Evolutionary conservation across 73 alveolate species (phyloP).

Genomic region (Tetrahymena thermophila): DNA sequence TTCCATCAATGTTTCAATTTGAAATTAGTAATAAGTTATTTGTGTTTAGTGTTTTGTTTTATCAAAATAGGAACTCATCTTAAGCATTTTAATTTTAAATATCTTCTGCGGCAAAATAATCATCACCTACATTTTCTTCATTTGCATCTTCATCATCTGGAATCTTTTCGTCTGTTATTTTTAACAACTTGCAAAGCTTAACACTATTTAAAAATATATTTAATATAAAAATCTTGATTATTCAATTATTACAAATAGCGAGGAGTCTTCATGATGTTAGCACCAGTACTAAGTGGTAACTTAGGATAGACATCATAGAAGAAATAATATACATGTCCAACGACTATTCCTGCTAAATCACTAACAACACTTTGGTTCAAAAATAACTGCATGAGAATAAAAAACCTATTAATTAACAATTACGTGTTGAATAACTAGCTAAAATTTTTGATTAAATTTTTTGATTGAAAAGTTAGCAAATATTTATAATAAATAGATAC

Average conservation of each 20-base stretch:
- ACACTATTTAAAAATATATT: background rate
- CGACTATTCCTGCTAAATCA: background rate
- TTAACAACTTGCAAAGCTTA: background rate
- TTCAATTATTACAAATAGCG: background rate
- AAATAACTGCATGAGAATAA: background rate
- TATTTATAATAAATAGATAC: background rate
- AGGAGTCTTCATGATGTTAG: background rate
- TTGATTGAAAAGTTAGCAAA: background rate
- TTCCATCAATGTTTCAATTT: background rate
- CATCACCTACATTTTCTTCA: background rate
- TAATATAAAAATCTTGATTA: background rate
- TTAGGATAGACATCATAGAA: background rate
- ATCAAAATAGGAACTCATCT: background rate
- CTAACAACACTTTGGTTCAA: background rate
- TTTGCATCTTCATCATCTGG: background rate
- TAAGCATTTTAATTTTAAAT: background rate
- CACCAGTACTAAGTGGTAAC: background rate
- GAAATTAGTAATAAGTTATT: too few relatives aligned
- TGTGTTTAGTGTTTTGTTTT: background rate
- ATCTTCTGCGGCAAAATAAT: background rate
- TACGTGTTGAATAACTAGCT: background rate
- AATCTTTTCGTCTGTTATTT: background rate
- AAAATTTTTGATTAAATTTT: background rate
- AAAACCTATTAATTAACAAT: background rate
- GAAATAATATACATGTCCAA: background rate